A percentile compares a stretch with the other conserved stretches of the same genome.
phyloP scores from a whole-genome alignment of 225 moss, liverwort and hornwort species.

The Bryum argenteum region DNA sequence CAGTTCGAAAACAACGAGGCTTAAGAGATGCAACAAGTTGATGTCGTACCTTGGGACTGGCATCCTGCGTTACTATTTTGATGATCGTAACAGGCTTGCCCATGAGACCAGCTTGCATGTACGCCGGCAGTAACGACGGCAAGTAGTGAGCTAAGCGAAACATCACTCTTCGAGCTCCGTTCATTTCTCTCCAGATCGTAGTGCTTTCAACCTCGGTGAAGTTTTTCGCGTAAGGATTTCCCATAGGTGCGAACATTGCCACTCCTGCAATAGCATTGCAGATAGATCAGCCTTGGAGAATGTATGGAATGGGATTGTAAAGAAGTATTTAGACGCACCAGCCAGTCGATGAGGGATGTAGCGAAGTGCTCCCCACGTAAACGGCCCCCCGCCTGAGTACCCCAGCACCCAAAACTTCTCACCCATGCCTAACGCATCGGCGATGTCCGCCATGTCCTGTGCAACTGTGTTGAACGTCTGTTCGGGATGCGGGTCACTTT shows the following conservation, averaged over 20 bases:
- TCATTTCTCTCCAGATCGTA: slow-evolving; percentile 49
- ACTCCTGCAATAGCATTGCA: slow-evolving; percentile 48
- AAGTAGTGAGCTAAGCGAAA: slow-evolving; percentile 57
- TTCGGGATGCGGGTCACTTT: slow-evolving; percentile 73
- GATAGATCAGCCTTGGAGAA: neutral
- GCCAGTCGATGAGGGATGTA: slow-evolving; percentile 79
- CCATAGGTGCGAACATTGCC: slow-evolving; percentile 74
- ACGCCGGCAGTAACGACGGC: slow-evolving; percentile 65
- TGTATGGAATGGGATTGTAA: neutral
- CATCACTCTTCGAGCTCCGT: slow-evolving; percentile 41
- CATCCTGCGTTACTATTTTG: slow-evolving; percentile 25
- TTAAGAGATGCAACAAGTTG: neutral
- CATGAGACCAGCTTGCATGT: slow-evolving; percentile 37
- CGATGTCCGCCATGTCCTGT: slow-evolving; percentile 77
- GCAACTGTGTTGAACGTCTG: slow-evolving; percentile 69
- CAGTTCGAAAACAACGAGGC: neutral
- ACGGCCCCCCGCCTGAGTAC: slow-evolving; percentile 74
- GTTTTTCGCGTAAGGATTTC: slow-evolving; percentile 63
- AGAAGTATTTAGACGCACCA: slow-evolving; percentile 37
- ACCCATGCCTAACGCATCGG: slow-evolving; percentile 72
- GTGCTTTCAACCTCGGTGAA: slow-evolving; percentile 69
- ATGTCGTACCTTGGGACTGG: slow-evolving; percentile 38
- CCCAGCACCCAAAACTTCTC: slow-evolving; percentile 82
- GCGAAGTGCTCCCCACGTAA: slow-evolving; percentile 78
- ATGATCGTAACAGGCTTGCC: slow-evolving; percentile 49